A percentile compares a stretch with the other conserved stretches of the same genome.
Evolutionary conservation across 768 basidiomycete species (phyloP).

Genomic region (Hortiboletus campestris): DNA sequence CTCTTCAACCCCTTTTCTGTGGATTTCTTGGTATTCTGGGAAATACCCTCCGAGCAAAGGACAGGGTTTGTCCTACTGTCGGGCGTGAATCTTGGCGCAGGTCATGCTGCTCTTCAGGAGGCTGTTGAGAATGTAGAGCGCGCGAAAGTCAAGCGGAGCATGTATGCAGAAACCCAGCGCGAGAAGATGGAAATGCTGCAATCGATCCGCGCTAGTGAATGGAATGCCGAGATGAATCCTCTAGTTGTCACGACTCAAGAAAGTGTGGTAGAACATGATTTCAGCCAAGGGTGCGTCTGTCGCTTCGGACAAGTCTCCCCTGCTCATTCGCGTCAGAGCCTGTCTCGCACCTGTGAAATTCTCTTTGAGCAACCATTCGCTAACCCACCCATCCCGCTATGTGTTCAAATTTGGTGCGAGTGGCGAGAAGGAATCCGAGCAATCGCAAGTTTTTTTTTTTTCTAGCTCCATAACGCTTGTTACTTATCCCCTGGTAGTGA

Average conservation of each 20-base stretch:
- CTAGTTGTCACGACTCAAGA: slow-evolving; percentile 51
- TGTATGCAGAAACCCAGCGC: slow-evolving; percentile 88
- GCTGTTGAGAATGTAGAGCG: slow-evolving; percentile 59
- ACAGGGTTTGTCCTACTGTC: slow-evolving; percentile 60
- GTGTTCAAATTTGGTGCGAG: slow-evolving; percentile 46
- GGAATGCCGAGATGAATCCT: slow-evolving; percentile 82
- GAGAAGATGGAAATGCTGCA: slow-evolving; percentile 67
- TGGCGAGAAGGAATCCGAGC: slow-evolving; percentile 17
- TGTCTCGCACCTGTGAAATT: slow-evolving; percentile 55
- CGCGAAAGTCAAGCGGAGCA: slow-evolving; percentile 71
- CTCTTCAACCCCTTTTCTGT: slow-evolving; percentile 71
- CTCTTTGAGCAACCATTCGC: slow-evolving; percentile 68
- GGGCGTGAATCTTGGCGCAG: slow-evolving; percentile 63
- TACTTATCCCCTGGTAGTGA: slow-evolving; percentile 32
- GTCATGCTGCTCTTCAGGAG: slow-evolving; percentile 61
- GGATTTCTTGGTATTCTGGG: slow-evolving; percentile 78
- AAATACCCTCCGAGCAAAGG: slow-evolving; percentile 56
- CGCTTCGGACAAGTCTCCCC: neutral
- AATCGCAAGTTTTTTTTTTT: slow-evolving; percentile 19
- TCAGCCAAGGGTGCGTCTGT: slow-evolving; percentile 60
- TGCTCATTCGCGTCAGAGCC: slow-evolving; percentile 41
- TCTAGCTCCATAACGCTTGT: neutral
- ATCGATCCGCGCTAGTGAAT: slow-evolving; percentile 65
- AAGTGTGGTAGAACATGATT: slow-evolving; percentile 58
- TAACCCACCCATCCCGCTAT: slow-evolving; percentile 58